Conservation (phyloP, 306 rosid genomes). For the Glycine latifolia region DNA sequence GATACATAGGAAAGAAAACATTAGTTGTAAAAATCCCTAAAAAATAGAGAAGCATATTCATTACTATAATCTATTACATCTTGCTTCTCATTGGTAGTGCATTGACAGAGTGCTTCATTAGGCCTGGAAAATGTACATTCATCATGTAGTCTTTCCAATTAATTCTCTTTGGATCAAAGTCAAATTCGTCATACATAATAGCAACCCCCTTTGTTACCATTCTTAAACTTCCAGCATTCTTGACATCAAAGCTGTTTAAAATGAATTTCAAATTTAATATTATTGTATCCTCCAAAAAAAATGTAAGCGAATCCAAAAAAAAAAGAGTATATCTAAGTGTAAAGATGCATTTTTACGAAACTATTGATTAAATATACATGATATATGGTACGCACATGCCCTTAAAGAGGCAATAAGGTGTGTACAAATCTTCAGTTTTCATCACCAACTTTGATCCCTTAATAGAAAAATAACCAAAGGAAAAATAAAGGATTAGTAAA, state of each 20-base stretch:
- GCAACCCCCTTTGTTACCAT: background rate
- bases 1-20: background rate
- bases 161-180: conserved; percentile 3
- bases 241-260: background rate
- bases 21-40: background rate
- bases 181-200: background rate
- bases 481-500: background rate
- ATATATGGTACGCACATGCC: background rate
- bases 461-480: background rate
- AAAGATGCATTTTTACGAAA: background rate
- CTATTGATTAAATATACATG: background rate
- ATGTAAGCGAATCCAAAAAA: background rate
- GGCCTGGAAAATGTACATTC: background rate
- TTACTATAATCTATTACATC: background rate
- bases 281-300: background rate
- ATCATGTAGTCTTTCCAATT: conserved; percentile 24
- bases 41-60: too few species aligned
- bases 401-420: background rate
- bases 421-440: background rate
- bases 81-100: background rate
- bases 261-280: background rate
- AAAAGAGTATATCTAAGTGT: background rate
- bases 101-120: background rate
- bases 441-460: background rate
- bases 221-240: background rate